A percentile compares a stretch with the other conserved stretches of the same genome.
phyloP scores from a whole-genome alignment of 1,284 basidiomycete genomes.

The Boletus hoseneyae region DNA sequence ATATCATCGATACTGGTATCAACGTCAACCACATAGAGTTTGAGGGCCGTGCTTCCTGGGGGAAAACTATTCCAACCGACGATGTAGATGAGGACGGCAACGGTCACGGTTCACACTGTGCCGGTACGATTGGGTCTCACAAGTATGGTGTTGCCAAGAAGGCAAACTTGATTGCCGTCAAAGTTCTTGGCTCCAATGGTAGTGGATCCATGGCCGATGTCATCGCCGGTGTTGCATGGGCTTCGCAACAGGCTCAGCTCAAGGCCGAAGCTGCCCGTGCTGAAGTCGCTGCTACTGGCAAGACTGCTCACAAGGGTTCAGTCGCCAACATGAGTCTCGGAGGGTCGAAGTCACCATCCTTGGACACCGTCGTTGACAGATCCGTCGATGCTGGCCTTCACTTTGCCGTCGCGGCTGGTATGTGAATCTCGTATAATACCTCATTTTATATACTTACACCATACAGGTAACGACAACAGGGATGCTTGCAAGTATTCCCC shows the following conservation, averaged over 20 bases:
- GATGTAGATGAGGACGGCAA: constrained; percentile 77
- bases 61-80: constrained; percentile 76
- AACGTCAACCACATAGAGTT: constrained; percentile 87
- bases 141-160: constrained; percentile 95
- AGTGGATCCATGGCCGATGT: constrained; percentile 97
- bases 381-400: constrained; percentile 86
- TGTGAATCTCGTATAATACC: constrained; percentile 21
- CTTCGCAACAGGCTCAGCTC: constrained; percentile 58
- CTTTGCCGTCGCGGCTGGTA: constrained; percentile 94
- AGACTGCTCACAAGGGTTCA: constrained; percentile 85
- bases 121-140: constrained; percentile 75
- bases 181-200: constrained; percentile 93
- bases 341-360: constrained; percentile 87
- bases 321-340: constrained; percentile 99
- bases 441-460: constrained; percentile 1
- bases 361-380: constrained; percentile 84
- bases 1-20: constrained; percentile 85
- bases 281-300: constrained; percentile 62
- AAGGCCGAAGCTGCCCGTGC: constrained; percentile 59
- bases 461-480: constrained; percentile 58
- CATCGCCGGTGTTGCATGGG: constrained; percentile 84
- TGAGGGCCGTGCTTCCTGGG: constrained; percentile 82
- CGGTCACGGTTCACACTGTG: constrained; percentile 79
- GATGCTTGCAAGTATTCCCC: constrained; percentile 84
- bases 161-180: constrained; percentile 92